phyloP scores from a whole-genome alignment of 1,139 yeast genomes.

The Debaryomyces psychrophilus region DNA sequence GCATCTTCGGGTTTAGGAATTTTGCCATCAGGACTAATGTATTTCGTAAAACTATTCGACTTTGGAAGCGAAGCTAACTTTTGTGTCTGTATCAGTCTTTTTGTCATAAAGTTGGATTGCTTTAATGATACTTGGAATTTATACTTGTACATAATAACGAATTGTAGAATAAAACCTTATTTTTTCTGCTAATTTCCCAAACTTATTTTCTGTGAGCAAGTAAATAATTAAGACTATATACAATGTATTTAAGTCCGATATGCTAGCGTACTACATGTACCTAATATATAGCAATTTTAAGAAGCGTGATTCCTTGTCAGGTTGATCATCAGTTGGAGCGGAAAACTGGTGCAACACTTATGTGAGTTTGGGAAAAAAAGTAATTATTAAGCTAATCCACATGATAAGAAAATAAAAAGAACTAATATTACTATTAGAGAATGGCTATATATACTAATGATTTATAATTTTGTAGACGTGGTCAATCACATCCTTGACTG shows the following conservation, averaged over 20 bases:
- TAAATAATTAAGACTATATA: background rate
- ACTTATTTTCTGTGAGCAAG: slow-evolving; percentile 4
- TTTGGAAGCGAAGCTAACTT: slow-evolving; percentile 32
- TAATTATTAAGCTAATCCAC: background rate
- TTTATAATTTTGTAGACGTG: slow-evolving; percentile 5
- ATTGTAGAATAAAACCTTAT: background rate
- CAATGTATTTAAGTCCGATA: background rate
- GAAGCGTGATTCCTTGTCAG: background rate
- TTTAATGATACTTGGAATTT: background rate
- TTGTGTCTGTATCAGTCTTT: slow-evolving; percentile 5
- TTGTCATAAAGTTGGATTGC: background rate
- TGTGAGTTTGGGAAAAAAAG: background rate
- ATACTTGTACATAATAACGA: slow-evolving; percentile 3
- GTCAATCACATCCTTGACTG: slow-evolving; percentile 11
- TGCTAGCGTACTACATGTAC: background rate
- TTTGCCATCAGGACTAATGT: slow-evolving; percentile 60
- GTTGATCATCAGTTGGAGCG: background rate
- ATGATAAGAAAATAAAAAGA: background rate
- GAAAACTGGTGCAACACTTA: slow-evolving; percentile 4
- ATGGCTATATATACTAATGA: background rate
- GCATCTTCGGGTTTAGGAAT: slow-evolving; percentile 59
- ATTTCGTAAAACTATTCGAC: slow-evolving; percentile 51
- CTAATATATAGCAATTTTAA: background rate
- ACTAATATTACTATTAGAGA: background rate
- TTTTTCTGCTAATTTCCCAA: background rate